Base-by-base conservation (phyloP, 345 rosid species). In the Draba incana region DNA sequence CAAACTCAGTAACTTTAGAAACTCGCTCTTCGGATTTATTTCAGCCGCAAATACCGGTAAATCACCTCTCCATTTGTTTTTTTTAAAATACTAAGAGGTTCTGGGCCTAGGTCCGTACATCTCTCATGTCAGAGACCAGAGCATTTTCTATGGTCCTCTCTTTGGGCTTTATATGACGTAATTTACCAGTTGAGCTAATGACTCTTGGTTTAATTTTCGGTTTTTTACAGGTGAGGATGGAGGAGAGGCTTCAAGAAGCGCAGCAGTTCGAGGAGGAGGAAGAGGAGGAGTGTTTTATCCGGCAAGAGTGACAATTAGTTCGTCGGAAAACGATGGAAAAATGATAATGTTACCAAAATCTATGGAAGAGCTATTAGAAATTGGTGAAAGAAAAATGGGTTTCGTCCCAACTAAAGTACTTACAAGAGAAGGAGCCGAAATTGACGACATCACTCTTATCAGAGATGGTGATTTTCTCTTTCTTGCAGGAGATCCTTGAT, bases 391-490 rank as follows among this genome's bases (percentile, higher is more conserved):
- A 13, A 88, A 82, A 66, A 82, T 83, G 42, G 86, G 85, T 10
- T 66, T 79, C 54, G 31, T 53, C 5, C 67, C 88, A 31, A 75
- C 78, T 52, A 93, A 75, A 76, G 75, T 93, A 62, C 64, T 81
- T 8, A 81, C 79, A 11, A 78, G 76, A 70, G 87, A 81, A 27
- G 92, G 93, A 47, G 90, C 93, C 6, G 89, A 86, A 74, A 81
- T 93, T 48, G 96, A 93, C 28, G 89, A 87, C 35, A 75, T 93
- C 28, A 82, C 83, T 14, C 75, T 87, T 39, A 53, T 90, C 16
- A 82, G 98, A 79, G 98, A 90, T 70, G 97, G 92, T 4, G 97
- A 93, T 75, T 79, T 79, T 76, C 86, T 93, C 42, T 10, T 85
- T 69, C 77, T 93, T 56, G 77, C 75, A 16, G 79, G 82, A 50